Base-by-base conservation (phyloP, 768 basidiomycete species). In the Inosperma sp. region DNA sequence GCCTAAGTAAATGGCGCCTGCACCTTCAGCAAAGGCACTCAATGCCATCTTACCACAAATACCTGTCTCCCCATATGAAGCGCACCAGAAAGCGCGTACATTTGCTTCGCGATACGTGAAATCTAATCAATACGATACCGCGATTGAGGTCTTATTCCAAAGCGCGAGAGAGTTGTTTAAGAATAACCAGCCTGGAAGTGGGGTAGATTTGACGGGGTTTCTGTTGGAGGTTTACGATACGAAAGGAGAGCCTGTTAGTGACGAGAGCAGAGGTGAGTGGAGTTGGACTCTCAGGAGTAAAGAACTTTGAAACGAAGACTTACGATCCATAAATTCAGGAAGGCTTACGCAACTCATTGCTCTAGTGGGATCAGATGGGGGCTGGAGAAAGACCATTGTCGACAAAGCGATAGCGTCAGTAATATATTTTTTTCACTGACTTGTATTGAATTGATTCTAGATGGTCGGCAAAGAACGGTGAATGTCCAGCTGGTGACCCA, bases 11-110 rank as follows among this genome's bases (percentile, higher is more conserved):
- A n/a, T 62, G 63, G 55, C 60, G 21, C 47, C 58, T n/a, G 42
- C 66, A 41, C 68, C 82, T 14, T 83, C 84, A 27, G 68, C 82
- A 25, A 76, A 79, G 53, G 89, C 89, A 39, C 72, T 92, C 10
- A 81, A 79, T 54, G 87, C 86, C 8, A 90, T 88, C 57, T 71
- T 86, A 51, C 90, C 82, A 9, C 78, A 84, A 42, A 85, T 93
- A 44, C 66, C 77, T 5, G 73, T 75, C 8, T 80, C 84, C 8
- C 90, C 93, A 29, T 96, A 96, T 66, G 91, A 93, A 54, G 94
- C 94, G 0, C 95, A 97, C 60, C 94, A 97, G 68, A 97, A 97
- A 69, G 92, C 93, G 8, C 82, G 95, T 22, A 97, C 94, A 14
- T 96, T 95, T 57, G 92, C 92, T 4, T 84, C 93, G 3, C 79